Evolutionary conservation across 108 stramenopile species (phyloP), one percentile per base, ranked within the genome.

Genomic region (Cyclotella baltica): DNA sequence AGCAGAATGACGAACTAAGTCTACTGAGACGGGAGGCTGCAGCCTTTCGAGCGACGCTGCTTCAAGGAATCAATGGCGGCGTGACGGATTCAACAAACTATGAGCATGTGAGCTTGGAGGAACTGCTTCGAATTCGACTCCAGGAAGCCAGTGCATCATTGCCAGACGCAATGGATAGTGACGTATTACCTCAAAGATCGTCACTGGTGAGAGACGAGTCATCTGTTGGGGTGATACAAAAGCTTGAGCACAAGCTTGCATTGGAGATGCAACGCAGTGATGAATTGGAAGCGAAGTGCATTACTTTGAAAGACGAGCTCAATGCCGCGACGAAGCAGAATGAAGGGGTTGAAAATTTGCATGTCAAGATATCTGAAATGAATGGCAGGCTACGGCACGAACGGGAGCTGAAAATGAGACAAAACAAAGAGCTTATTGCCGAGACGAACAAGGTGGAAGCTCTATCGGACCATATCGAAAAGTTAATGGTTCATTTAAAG

Each of bases 401-500:
- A 65, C 43, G 62, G 16, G 73, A 74, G 46, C 2, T 38, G 3
- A 78, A 72, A 31, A 40, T 27, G 19, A 78, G 65, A 71, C 16
- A 72, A 50, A 16, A 23, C 31, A 78, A 78, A 61, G 57, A 81
- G 6, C 57, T 78, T 6, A 23, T n/a, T 22, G 55, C 27, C 27
- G 58, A 77, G 37, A 78, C 72, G 48, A 76, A 75, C 18, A 72
- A 90, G 75, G 77, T 91, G 2, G 83, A 78, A 30, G 87, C 84
- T 28, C 64, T 93, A 25, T 65, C 80, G 53, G 88, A 90, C 13
- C 92, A 92, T 82, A 86, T 92, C 50, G 89, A 90, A 62, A 93
- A 91, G 86, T 68, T 93, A 13, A 88, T 90, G 87, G 36, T 89
- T 4, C 89, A 90, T 77, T 40, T 93, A 23, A 90, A 92, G 83